Percentiles rank a stretch among this genome's conserved stretches.
Conservation (phyloP, 805 yeast species). For the Barnettozyma siamensis region DNA sequence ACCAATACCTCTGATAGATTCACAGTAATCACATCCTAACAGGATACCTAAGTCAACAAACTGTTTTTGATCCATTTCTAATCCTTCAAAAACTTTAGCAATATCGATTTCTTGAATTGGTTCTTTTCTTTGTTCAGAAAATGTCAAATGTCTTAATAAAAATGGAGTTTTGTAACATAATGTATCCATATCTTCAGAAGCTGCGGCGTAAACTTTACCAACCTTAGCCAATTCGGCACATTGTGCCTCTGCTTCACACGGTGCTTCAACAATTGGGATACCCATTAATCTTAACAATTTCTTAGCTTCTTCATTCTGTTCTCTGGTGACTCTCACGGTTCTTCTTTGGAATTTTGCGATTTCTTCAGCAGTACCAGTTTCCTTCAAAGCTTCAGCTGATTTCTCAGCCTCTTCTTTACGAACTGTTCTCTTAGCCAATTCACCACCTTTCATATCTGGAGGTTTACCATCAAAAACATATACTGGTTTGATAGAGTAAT, state of each 20-base stretch:
- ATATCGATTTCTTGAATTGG: constrained; percentile 84
- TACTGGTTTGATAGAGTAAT: constrained; percentile 91
- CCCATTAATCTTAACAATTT: constrained; percentile 83
- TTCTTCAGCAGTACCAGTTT: constrained; percentile 75
- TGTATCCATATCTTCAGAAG: constrained; percentile 99
- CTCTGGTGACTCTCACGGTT: constrained; percentile 80
- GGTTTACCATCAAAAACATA: constrained; percentile 98
- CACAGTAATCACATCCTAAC: constrained; percentile 96
- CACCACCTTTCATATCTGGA: constrained; percentile 90
- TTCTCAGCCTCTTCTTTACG: constrained; percentile 80
- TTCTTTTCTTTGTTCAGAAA: constrained; percentile 87
- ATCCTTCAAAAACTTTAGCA: constrained; percentile 62
- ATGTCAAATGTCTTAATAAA: constrained; percentile 83
- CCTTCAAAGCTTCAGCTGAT: constrained; percentile 67
- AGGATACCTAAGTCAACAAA: constrained; percentile 90
- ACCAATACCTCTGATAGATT: constrained; percentile 91
- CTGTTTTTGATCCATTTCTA: constrained; percentile 65
- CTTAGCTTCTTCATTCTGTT: constrained; percentile 94
- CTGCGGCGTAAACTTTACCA: constrained; percentile 95
- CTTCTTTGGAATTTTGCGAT: constrained; percentile 74
- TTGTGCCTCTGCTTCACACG: constrained; percentile 98
- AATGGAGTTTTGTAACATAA: constrained; percentile 84
- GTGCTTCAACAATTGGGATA: constrained; percentile 87
- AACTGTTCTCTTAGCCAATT: constrained; percentile 76
- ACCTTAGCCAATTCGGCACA: constrained; percentile 88